phyloP scores from a whole-genome alignment of 495 filamentous ascomycete genomes.

The Aspergillus indologenus region DNA sequence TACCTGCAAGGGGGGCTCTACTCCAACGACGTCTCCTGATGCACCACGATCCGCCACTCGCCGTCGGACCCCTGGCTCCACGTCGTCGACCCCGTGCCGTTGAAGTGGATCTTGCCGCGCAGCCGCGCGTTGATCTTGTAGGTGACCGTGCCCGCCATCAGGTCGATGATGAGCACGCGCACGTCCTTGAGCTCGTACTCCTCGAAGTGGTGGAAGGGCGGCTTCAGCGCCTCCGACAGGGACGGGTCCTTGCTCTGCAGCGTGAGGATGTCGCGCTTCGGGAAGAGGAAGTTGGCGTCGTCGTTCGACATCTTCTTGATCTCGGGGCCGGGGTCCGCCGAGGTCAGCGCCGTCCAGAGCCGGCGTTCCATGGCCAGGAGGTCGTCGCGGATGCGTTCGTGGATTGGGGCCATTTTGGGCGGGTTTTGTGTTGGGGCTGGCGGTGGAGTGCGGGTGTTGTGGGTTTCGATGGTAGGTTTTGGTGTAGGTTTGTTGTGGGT shows the following conservation, averaged over 20 bases:
- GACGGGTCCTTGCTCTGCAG: slow-evolving; percentile 27
- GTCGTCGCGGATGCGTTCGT: slow-evolving; percentile 46
- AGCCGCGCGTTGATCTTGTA: slow-evolving; percentile 32
- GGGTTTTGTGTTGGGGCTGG: background rate
- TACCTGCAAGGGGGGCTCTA: too few relatives aligned
- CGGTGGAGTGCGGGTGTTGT: background rate
- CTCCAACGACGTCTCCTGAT: slow-evolving; percentile 40
- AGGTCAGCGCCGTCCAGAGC: slow-evolving; percentile 45
- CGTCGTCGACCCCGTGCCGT: slow-evolving; percentile 36
- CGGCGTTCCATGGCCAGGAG: slow-evolving; percentile 38
- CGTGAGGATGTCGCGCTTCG: slow-evolving; percentile 35
- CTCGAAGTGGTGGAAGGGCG: slow-evolving; percentile 46
- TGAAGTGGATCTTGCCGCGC: slow-evolving; percentile 27
- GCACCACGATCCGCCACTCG: slow-evolving; percentile 40
- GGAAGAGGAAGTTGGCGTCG: slow-evolving; percentile 39
- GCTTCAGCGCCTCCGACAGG: slow-evolving; percentile 28
- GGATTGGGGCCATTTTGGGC: slow-evolving; percentile 33
- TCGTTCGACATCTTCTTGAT: slow-evolving; percentile 37
- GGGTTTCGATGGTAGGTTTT: too few relatives aligned
- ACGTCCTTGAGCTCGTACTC: slow-evolving; percentile 39
- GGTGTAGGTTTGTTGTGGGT: too few relatives aligned
- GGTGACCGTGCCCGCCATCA: slow-evolving; percentile 44
- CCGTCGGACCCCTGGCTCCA: slow-evolving; percentile 47
- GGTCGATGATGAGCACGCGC: slow-evolving; percentile 41
- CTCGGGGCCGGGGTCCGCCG: slow-evolving; percentile 40